Percentiles rank a stretch among this genome's conserved stretches.
Evolutionary conservation across 116 monocot genomes (phyloP).

Genomic region (Cymodocea nodosa): DNA sequence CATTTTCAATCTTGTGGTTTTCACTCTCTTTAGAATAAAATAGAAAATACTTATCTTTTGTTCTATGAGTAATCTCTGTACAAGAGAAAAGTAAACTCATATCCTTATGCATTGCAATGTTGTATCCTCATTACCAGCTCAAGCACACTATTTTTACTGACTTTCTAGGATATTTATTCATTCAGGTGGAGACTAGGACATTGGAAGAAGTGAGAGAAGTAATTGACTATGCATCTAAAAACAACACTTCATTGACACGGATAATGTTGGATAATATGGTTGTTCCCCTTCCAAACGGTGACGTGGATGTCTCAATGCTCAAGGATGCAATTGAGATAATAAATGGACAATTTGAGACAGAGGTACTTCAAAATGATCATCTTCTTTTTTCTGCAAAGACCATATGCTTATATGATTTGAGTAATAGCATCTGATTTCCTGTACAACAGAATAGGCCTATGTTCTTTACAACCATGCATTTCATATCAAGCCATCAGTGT

Average conservation of each 20-base stretch:
- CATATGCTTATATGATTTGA: too few species aligned
- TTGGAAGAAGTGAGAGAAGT: slow-evolving; percentile 81
- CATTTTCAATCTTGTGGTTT: too few species aligned
- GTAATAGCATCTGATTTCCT: too few species aligned
- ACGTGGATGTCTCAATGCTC: slow-evolving; percentile 89
- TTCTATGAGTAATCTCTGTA: not conserved
- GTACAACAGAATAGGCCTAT: too few species aligned
- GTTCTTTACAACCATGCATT: too few species aligned
- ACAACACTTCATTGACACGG: slow-evolving; percentile 60
- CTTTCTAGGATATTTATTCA: not conserved
- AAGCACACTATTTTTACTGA: not conserved
- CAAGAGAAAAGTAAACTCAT: not conserved
- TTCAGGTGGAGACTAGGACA: slow-evolving; percentile 91
- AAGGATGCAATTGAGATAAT: slow-evolving; percentile 72
- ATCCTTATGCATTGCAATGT: not conserved
- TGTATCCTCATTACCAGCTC: too few species aligned
- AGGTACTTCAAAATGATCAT: slow-evolving; percentile 30
- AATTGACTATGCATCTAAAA: slow-evolving; percentile 54
- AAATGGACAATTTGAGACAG: slow-evolving; percentile 80
- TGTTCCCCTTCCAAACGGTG: slow-evolving; percentile 68
- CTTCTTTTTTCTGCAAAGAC: not conserved
- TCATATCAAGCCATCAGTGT: too few species aligned
- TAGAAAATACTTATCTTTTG: too few species aligned
- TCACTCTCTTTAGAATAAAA: too few species aligned
- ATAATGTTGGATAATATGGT: slow-evolving; percentile 99